These are phyloP conservation scores for Durotheca rogersii DNA, from an alignment of 495 filamentous ascomycete genomes.

Conservation along the genomic window DNA sequence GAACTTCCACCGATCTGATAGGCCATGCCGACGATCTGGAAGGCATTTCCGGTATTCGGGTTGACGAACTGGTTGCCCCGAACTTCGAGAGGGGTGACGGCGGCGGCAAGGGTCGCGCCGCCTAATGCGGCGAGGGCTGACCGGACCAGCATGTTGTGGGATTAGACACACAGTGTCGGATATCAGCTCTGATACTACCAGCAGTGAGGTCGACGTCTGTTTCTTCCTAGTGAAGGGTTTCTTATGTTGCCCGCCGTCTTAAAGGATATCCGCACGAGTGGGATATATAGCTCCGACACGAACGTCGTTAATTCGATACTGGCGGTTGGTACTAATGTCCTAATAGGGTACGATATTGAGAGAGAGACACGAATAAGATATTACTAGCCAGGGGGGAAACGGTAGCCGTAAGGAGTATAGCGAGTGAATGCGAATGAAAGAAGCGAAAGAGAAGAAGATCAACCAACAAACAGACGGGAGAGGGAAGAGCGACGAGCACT, in stretches of 20 bases:
- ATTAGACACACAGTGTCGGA: neutral
- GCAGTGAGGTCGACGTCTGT: no score
- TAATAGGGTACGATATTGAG: slow-evolving; percentile 23
- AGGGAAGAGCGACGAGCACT: slow-evolving; percentile 14
- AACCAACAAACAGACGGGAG: slow-evolving; percentile 7
- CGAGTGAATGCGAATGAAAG: slow-evolving; percentile 24
- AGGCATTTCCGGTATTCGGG: slow-evolving; percentile 70
- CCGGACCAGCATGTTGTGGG: slow-evolving; percentile 36
- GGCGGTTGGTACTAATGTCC: slow-evolving; percentile 4
- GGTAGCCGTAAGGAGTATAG: slow-evolving; percentile 22
- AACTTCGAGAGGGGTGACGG: slow-evolving; percentile 71
- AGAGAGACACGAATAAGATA: slow-evolving; percentile 29
- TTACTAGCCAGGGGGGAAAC: slow-evolving; percentile 14
- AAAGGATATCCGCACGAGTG: neutral
- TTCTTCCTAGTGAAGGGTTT: no score
- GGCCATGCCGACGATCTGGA: slow-evolving; percentile 88
- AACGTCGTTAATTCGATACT: neutral
- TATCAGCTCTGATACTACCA: neutral
- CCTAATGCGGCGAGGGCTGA: slow-evolving; percentile 47
- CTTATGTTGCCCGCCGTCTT: no score
- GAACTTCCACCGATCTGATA: slow-evolving; percentile 89
- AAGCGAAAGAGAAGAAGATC: neutral
- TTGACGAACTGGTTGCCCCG: slow-evolving; percentile 82
- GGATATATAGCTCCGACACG: neutral
- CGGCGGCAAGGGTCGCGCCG: slow-evolving; percentile 56